A percentile compares a stretch with the other conserved stretches of the same genome.
These are phyloP conservation scores for Botrytis cinerea DNA, from an alignment of 2,329 filamentous ascomycete species.

Conservation along the genomic window DNA sequence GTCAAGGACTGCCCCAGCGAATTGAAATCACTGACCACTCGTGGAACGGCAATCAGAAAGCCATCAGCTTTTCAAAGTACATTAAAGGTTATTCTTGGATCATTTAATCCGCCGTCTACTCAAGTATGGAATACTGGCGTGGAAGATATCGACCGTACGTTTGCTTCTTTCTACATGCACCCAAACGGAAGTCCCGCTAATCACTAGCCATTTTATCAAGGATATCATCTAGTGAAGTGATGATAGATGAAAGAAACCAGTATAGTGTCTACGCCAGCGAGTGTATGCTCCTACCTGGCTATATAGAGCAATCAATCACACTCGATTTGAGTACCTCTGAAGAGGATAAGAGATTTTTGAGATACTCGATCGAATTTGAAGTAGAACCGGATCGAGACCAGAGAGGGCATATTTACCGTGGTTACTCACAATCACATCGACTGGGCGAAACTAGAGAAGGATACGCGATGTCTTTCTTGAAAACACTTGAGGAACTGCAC, in stretches of 20 bases:
- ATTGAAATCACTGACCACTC: not conserved
- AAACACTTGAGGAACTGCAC: not conserved
- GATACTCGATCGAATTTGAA: not conserved
- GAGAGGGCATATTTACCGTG: not conserved
- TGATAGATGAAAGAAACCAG: not conserved
- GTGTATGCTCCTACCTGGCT: not conserved
- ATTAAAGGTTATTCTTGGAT: not conserved
- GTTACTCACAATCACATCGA: constrained; percentile 6
- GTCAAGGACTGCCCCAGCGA: not conserved
- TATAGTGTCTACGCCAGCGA: constrained; percentile 5
- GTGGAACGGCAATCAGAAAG: not conserved
- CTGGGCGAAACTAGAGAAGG: not conserved
- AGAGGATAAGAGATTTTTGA: not conserved
- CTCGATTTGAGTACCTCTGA: not conserved
- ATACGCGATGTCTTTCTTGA: not conserved
- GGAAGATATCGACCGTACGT: not conserved
- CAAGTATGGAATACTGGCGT: not conserved
- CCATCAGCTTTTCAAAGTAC: not conserved
- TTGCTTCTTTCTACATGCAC: not conserved
- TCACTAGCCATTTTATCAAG: not conserved
- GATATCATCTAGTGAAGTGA: too few species aligned
- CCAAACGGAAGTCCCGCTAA: not conserved
- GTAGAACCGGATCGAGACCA: not conserved
- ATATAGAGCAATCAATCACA: not conserved
- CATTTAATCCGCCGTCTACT: not conserved